Base-by-base conservation (phyloP, 352 stramenopile species). In the Phytophthora megakarya region DNA sequence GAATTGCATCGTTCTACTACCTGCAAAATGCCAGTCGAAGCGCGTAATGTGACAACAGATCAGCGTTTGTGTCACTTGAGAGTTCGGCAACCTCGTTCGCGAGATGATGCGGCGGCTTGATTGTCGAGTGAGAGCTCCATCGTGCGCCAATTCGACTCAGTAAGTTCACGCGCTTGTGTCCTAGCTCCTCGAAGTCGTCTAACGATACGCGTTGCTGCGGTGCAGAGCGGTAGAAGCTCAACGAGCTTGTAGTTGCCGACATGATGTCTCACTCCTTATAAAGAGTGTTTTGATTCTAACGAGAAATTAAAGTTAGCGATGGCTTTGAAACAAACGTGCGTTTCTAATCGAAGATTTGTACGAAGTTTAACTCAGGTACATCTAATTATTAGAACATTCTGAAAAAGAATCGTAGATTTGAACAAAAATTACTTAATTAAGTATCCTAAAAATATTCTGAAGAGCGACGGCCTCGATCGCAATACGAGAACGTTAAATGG, bases 101-200 rank as follows among this genome's bases (percentile, higher is more conserved):
- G 10, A 49, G 23, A 21, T 33, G 13, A 18, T 49, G 55, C 57
- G 21, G 9, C 3, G 46, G 26, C 5, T 52, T 42, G 2, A 1
- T 5, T 16, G 37, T 30, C 11, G 44, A 40, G 2, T 42, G 16
- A 9, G 22, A 26, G 28, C 28, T 47, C 56, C 64, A 64, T 61
- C 50, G 40, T 45, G 51, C 38, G 10, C 19, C 6, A 13, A 85
- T 23, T 28, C 56, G 49, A 9, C 52, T 65, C n/a, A 94, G 59
- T n/a, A 92, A 33, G 15, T 75, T 57, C 6, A 90, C 15, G 9
- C 96, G 75, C n/a, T 57, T 90, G 71, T 26, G 97, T 65, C 11
- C 93, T 73, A 67, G 86, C 85, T 32, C 90, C 72, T 99, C 86
- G 72, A 99, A 96, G 46, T 98, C 93, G 44, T 99, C 95, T 43